Evolutionary conservation across 2,329 filamentous ascomycete species (phyloP).

Genomic region (Xylaria sp.): DNA sequence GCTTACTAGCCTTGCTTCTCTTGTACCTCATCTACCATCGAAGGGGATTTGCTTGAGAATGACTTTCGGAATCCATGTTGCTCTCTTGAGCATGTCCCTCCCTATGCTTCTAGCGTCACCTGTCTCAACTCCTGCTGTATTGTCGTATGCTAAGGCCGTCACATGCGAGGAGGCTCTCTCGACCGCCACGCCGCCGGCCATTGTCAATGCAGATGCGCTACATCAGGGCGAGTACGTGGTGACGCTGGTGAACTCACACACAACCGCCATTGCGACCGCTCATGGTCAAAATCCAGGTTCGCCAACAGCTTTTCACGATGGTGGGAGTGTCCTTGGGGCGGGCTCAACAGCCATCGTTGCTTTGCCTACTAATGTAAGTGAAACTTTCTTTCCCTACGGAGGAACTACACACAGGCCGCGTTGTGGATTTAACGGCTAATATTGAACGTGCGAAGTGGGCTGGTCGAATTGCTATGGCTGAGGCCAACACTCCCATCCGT

Average conservation of each 20-base stretch:
- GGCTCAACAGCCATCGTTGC: constrained; percentile 32
- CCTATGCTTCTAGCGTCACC: neutral
- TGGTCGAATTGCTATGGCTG: constrained; percentile 40
- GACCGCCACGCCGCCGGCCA: neutral
- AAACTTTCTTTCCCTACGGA: neutral
- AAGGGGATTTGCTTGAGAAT: neutral
- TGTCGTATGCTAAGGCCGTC: neutral
- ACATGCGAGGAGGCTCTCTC: neutral
- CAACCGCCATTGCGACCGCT: constrained; percentile 35
- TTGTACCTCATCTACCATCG: neutral
- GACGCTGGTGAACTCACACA: constrained; percentile 43
- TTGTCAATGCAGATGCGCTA: neutral
- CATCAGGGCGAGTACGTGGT: constrained; percentile 34
- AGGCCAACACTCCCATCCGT: constrained; percentile 28
- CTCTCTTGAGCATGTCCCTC: neutral
- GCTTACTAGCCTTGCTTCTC: neutral
- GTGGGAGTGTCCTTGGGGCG: constrained; percentile 20
- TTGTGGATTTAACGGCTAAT: constrained; percentile 12
- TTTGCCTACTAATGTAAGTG: constrained; percentile 41
- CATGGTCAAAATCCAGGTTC: constrained; percentile 29
- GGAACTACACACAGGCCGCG: neutral
- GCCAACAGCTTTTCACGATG: constrained; percentile 32
- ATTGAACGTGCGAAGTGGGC: constrained; percentile 37
- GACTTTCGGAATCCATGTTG: neutral
- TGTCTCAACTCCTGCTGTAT: neutral